Conservation (phyloP, 495 filamentous ascomycete genomes). For the Annulohypoxylon moriforme region DNA sequence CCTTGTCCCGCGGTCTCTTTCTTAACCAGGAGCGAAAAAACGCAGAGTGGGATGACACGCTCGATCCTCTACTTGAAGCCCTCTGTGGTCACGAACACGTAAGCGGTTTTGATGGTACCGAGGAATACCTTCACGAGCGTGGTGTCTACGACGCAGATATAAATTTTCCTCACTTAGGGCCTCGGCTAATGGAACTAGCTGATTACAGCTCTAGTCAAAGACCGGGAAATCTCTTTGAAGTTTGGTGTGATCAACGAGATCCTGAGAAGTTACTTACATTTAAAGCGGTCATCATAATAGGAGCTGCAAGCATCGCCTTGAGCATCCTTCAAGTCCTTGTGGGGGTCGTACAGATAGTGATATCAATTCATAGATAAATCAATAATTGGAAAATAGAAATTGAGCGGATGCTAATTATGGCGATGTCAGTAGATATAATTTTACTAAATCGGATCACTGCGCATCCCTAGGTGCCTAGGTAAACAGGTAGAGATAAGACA, state of each 20-base stretch:
- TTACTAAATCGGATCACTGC: no score
- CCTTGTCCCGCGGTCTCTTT: not conserved
- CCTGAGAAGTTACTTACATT: slow-evolving; percentile 16
- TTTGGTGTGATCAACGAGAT: slow-evolving; percentile 13
- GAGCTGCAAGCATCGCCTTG: not conserved
- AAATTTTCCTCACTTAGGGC: slow-evolving; percentile 13
- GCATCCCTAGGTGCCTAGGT: no score
- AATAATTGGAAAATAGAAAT: not conserved
- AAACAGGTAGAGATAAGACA: no score
- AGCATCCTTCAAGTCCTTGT: slow-evolving; percentile 11
- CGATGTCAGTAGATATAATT: no score
- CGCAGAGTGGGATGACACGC: not conserved
- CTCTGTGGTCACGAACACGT: slow-evolving; percentile 4
- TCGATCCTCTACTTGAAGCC: slow-evolving; percentile 15
- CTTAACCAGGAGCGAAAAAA: not conserved
- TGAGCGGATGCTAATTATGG: not conserved
- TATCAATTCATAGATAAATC: not conserved
- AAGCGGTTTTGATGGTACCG: not conserved
- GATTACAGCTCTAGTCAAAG: slow-evolving; percentile 7
- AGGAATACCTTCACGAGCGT: slow-evolving; percentile 1
- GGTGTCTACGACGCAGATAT: slow-evolving; percentile 1
- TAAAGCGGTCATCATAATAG: slow-evolving; percentile 13
- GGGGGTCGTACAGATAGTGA: not conserved
- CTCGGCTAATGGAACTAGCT: slow-evolving; percentile 7
- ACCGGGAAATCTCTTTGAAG: slow-evolving; percentile 5